These are phyloP conservation scores for Sindora glabra DNA, from an alignment of 306 rosid genomes.

Conservation along the genomic window DNA sequence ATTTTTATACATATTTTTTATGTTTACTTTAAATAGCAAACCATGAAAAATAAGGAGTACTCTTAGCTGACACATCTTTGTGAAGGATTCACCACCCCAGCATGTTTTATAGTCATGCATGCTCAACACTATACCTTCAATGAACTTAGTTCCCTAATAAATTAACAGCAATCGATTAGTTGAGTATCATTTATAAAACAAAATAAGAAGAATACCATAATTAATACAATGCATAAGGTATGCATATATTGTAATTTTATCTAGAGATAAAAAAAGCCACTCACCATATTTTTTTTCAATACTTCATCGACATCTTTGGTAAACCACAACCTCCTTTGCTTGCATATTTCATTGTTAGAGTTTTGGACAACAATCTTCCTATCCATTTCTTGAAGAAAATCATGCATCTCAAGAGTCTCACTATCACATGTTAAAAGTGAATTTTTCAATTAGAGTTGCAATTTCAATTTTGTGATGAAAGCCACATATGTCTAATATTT, in stretches of 20 bases:
- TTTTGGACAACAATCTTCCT: background rate
- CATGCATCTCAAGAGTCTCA: background rate
- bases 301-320: background rate
- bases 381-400: slow-evolving; percentile 17
- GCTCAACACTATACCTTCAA: background rate
- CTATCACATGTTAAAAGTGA: too few species aligned
- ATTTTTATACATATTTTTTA: too few species aligned
- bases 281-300: background rate
- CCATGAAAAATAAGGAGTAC: too few species aligned
- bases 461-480: too few species aligned
- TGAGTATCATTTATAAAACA: background rate
- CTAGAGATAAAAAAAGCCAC: too few species aligned
- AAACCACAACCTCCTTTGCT: slow-evolving; percentile 9
- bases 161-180: background rate
- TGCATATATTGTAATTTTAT: too few species aligned
- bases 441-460: too few species aligned
- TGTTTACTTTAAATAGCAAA: background rate
- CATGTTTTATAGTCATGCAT: background rate
- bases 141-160: background rate
- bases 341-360: background rate
- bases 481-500: too few species aligned
- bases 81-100: background rate
- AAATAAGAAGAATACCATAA: too few species aligned
- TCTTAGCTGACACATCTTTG: slow-evolving; percentile 2
- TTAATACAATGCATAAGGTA: too few species aligned